Base-by-base conservation (phyloP, 2,329 filamentous ascomycete genomes). In the Scedosporium boydii region DNA sequence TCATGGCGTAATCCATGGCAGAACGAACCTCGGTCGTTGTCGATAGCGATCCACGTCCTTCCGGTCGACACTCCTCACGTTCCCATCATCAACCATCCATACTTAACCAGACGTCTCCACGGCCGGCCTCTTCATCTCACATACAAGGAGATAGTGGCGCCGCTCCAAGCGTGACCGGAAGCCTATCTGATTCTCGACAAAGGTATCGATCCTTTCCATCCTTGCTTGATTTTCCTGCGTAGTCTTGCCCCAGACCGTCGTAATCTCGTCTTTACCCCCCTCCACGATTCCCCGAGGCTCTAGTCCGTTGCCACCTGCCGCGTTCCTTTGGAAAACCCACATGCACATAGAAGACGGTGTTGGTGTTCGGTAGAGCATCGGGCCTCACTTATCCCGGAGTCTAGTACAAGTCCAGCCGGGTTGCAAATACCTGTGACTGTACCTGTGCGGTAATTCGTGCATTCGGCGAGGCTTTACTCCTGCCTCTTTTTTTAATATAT, bases 1-100 rank as follows among this genome's bases (percentile, higher is more conserved):
- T 78, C 75, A 86, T 86, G 83, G 83, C 83, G 83, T 86, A 85
- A 83, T 83, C 80, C 81, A 86, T 86, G 83, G 83, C 83, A 84
- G 82, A 85, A 81, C 82, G 79, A 84, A 85, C 75, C 75, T 70
- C 73, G 74, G 72, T 41, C 58, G 59, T 60, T 60, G 58, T 63
- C 48, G 58, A 64, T 62, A 64, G 63, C 64, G 64, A 65, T 51
- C 60, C 34, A 48, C 53, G 56, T 21, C 63, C 56, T 34, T 44
- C 58, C 57, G 53, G 59, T 18, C 62, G 59, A 63, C 58, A 59
- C 42, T 57, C 57, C 21, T 27, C 55, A 18, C 57, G 44, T 58
- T 66, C 57, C 38, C 64, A 62, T 59, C 48, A 21, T 51, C 51
- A 41, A 18, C 23, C 23, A 9, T 26, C 64, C 18, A 41, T 44